Evolutionary conservation across 805 yeast species (phyloP).

Genomic region (Yarrowia phangngaensis): DNA sequence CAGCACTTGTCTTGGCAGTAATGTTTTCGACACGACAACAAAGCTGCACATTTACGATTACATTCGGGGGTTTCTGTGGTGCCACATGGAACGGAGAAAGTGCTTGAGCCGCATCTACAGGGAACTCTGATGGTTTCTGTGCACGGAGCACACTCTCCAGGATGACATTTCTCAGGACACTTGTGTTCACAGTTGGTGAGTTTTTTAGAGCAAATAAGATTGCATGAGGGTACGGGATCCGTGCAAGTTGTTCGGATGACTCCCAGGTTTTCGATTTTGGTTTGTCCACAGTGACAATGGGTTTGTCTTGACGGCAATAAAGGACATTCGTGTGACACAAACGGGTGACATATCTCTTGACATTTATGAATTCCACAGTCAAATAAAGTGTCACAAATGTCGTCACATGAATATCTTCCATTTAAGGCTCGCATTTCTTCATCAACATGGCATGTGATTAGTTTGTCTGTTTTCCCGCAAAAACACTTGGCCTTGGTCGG

Average conservation of each 20-base stretch:
- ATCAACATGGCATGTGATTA: constrained; percentile 30
- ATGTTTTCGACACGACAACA: constrained; percentile 77
- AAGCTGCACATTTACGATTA: constrained; percentile 64
- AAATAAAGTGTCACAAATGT: constrained; percentile 46
- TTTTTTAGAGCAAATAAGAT: constrained; percentile 55
- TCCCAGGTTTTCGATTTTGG: constrained; percentile 41
- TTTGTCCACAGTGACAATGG: constrained; percentile 79
- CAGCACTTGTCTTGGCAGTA: constrained; percentile 70
- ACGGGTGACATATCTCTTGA: constrained; percentile 51
- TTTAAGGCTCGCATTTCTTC: constrained; percentile 9
- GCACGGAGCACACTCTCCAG: constrained; percentile 73
- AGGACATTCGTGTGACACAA: constrained; percentile 51
- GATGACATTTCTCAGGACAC: constrained; percentile 70
- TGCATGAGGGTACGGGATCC: constrained; percentile 79
- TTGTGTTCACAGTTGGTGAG: constrained; percentile 63
- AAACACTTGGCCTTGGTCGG: constrained; percentile 55
- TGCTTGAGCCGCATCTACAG: constrained; percentile 57
- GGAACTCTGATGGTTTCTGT: constrained; percentile 47
- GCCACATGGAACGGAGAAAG: constrained; percentile 62
- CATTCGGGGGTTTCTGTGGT: constrained; percentile 58
- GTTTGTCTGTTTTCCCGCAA: constrained; percentile 56
- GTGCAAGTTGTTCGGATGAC: constrained; percentile 55
- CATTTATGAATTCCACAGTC: constrained; percentile 66
- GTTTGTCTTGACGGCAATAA: constrained; percentile 55
- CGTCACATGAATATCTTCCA: constrained; percentile 43